These are phyloP conservation scores for Naganishia sp. DNA, from an alignment of 1,284 basidiomycete genomes.

Conservation along the genomic window DNA sequence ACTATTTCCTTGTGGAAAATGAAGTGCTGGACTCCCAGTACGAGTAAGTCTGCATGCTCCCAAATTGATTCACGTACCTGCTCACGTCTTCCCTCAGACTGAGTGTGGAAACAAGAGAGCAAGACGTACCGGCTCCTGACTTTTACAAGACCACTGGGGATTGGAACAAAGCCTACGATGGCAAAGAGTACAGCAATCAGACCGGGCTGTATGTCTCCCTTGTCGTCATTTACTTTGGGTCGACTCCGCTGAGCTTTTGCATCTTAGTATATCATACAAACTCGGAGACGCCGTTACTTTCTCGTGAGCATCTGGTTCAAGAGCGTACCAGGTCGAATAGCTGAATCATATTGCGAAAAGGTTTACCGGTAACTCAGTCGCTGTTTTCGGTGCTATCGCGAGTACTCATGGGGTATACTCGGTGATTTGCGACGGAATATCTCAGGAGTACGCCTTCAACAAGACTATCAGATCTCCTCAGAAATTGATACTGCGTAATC, in stretches of 20 bases:
- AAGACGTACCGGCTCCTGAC: not conserved
- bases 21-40: not conserved
- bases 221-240: too few relatives aligned
- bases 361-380: constrained; percentile 4
- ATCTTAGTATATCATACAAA: constrained; percentile 8
- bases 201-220: not conserved
- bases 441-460: not conserved
- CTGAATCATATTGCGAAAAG: not conserved
- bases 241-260: not conserved
- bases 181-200: constrained; percentile 1
- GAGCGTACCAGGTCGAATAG: not conserved
- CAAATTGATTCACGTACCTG: not conserved
- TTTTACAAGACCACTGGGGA: not conserved
- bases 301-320: not conserved
- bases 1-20: constrained; percentile 12
- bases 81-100: not conserved
- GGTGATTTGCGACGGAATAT: constrained; percentile 9
- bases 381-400: constrained; percentile 4
- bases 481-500: not conserved
- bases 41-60: constrained; percentile 2
- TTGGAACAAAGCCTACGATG: constrained; percentile 1
- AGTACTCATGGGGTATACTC: constrained; percentile 11
- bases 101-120: not conserved
- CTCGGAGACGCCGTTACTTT: constrained; percentile 4
- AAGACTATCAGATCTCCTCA: too few relatives aligned